Evolutionary conservation across 345 rosid genomes (phyloP), one percentile per base, ranked within the genome.

Genomic region (Pseudoturritis turrita): DNA sequence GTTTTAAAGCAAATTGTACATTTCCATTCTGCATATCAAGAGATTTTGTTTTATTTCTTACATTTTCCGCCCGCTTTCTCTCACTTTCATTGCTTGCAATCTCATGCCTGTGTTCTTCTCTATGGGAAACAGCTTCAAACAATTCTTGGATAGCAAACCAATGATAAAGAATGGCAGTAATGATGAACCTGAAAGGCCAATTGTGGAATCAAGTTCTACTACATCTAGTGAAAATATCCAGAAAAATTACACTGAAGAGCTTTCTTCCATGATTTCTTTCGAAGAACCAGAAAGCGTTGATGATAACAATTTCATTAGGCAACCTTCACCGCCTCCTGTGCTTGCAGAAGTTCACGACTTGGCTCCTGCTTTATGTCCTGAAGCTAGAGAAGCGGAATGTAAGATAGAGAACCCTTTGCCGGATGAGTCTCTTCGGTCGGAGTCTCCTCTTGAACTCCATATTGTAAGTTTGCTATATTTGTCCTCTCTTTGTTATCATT

Each of bases 291-390:
- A 88, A 80, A 75, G 37, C 33, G 81, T 82, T 58, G 74, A 53
- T 55, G 79, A 78, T 22, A 70, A 76, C 39, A 80, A 71, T 49
- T 47, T 91, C 31, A 77, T 83, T 75, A 85, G 96, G 80, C 97
- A 95, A 40, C 99, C 97, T 68, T 89, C 96, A 78, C 96, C 99
- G 78, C 96, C 97, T 49, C 87, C 97, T 33, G 88, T 91, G 49
- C 96, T 95, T 75, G 90, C 96, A 23, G 96, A 89, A 86, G 96
- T 95, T 62, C 96, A 87, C 68, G 96, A 91, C 79, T 75, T 95
- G 84, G 74, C 81, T 55, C 79, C 86, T 28, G 78, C 86, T 15
- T 54, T 76, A 54, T 75, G 86, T 60, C 82, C 86, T 3, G 86
- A 86, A 75, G 79, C 71, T 70, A 51, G 73, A 14, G 90, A 81